Evolutionary conservation across 148 eudicot genomes (phyloP).

Genomic region (Mesembryanthemum crystallinum): DNA sequence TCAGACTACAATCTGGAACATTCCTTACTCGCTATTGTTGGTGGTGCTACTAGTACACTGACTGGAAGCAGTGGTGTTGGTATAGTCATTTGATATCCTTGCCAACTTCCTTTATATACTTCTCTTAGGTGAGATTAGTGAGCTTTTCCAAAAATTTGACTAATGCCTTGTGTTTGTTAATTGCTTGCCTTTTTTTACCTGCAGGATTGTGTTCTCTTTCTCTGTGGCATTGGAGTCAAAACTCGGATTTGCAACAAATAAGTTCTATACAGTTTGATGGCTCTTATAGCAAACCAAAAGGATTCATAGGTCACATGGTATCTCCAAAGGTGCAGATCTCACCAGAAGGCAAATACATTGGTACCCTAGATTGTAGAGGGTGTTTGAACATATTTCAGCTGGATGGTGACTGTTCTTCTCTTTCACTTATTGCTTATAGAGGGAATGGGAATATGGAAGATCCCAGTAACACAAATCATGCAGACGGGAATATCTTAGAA

Average conservation of each 20-base stretch:
- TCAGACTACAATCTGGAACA: slow-evolving; percentile 51
- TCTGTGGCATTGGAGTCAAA: slow-evolving; percentile 56
- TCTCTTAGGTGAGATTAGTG: neutral
- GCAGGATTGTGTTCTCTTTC: slow-evolving; percentile 65
- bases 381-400: slow-evolving; percentile 54
- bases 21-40: slow-evolving; percentile 64
- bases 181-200: slow-evolving; percentile 18
- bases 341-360: slow-evolving; percentile 66
- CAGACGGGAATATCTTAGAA: slow-evolving; percentile 32
- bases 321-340: slow-evolving; percentile 80
- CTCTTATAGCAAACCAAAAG: slow-evolving; percentile 50
- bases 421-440: slow-evolving; percentile 41
- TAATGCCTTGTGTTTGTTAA: neutral
- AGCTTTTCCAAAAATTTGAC: neutral
- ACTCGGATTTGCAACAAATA: slow-evolving; percentile 41
- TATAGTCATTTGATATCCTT: slow-evolving; percentile 27
- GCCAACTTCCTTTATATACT: neutral
- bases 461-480: slow-evolving; percentile 23
- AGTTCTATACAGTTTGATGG: slow-evolving; percentile 57
- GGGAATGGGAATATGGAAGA: slow-evolving; percentile 27
- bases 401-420: slow-evolving; percentile 38
- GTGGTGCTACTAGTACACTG: slow-evolving; percentile 43
- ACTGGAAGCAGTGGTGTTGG: slow-evolving; percentile 38
- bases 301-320: slow-evolving; percentile 48
- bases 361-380: slow-evolving; percentile 70